These are phyloP conservation scores for Prillingera fragicola DNA, from an alignment of 1,284 basidiomycete genomes.

Conservation along the genomic window DNA sequence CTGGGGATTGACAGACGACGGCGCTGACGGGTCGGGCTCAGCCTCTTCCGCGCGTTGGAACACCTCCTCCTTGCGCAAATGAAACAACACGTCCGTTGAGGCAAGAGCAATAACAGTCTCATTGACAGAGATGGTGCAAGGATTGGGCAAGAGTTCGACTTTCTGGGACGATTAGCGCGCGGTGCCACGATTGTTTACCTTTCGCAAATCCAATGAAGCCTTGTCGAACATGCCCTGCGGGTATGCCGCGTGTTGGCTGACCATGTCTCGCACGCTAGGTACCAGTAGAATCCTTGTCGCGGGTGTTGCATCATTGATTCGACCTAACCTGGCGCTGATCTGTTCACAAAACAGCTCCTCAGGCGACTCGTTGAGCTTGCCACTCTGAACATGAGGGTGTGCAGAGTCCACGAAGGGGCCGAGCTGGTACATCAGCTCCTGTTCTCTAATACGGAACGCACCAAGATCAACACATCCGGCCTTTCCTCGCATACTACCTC, in stretches of 20 bases:
- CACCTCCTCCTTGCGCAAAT: slow-evolving; percentile 78
- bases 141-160: slow-evolving; percentile 78
- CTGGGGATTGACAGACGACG: slow-evolving; percentile 47
- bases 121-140: slow-evolving; percentile 76
- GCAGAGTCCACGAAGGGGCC: slow-evolving; percentile 81
- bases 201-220: slow-evolving; percentile 47
- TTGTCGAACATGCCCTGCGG: slow-evolving; percentile 72
- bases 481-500: slow-evolving; percentile 56
- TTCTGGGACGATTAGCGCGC: slow-evolving; percentile 51
- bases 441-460: slow-evolving; percentile 48
- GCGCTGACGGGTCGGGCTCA: slow-evolving; percentile 50
- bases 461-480: slow-evolving; percentile 74
- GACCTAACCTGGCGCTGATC: slow-evolving; percentile 59
- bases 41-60: slow-evolving; percentile 65
- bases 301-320: slow-evolving; percentile 60
- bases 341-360: slow-evolving; percentile 63
- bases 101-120: slow-evolving; percentile 71
- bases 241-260: slow-evolving; percentile 74
- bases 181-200: slow-evolving; percentile 32
- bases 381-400: slow-evolving; percentile 67
- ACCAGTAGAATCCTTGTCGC: slow-evolving; percentile 68
- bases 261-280: slow-evolving; percentile 74
- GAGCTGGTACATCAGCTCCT: slow-evolving; percentile 53
- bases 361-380: slow-evolving; percentile 64
- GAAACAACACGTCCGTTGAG: slow-evolving; percentile 82